Evolutionary conservation across 2,329 filamentous ascomycete genomes (phyloP), one percentile per base, ranked within the genome.

Genomic region (Aspergillus sp.): DNA sequence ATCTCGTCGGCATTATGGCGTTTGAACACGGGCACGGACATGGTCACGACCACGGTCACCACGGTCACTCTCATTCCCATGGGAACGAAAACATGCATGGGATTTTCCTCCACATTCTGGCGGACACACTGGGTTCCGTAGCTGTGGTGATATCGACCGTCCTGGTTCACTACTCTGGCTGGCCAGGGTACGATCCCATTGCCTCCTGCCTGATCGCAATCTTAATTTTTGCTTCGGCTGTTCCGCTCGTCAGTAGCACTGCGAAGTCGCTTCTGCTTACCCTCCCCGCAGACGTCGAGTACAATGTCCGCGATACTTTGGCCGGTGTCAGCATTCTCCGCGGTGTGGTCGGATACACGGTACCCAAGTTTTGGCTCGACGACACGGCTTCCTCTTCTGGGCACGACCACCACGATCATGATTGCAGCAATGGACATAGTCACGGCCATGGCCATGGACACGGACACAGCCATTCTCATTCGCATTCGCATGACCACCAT

Each of bases 11-110:
- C 4, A 91, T 99, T 68, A 87, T 88, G 67, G 88, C 90, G 0
- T 96, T 96, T 63, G 85, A 82, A 45, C 83, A 89, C 58, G 83
- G 84, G 36, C 76, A 77, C 53, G 70, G 75, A 3, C 79, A 82
- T 54, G 69, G 67, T n/a, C 74, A 77, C 51, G 72, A 67, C 21
- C 81, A 38, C 34, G 14, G 14, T 29, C 25, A 29, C 3, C 34
- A 83, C 53, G 69, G 65, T 6, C 77, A 78, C 53, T 65, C 59
- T 31, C 75, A 76, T 55, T 67, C 66, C 17, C 88, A 92, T 64
- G 88, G 91, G 56, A 96, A 96, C 70, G 94, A 99, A 64, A 99
- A 99, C 68, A 97, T 99, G 92, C 84, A 94, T 63, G 94, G 94
- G 11, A 97, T 99, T 60, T 99, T 96, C 72, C 78, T 99, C 17